These are phyloP conservation scores for Chalciporus chontae DNA, from an alignment of 768 basidiomycete genomes.

Conservation along the genomic window DNA sequence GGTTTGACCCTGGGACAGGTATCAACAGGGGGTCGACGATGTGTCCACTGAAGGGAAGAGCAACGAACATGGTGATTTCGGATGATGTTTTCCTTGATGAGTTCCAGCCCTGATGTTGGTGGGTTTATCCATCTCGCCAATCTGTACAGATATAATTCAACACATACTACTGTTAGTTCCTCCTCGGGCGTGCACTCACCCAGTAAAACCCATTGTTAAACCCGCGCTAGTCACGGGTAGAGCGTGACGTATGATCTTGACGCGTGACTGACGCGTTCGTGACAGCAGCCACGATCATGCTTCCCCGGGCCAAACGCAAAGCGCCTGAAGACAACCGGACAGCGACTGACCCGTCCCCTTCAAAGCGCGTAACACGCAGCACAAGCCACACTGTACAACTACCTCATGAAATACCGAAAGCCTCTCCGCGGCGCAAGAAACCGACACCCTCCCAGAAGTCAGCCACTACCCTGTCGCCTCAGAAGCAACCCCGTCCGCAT, in stretches of 20 bases:
- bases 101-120: slow-evolving; percentile 65
- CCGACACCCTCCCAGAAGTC: slow-evolving; percentile 2
- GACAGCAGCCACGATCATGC: slow-evolving; percentile 7
- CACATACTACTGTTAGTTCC: background rate
- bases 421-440: background rate
- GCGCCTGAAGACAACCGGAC: slow-evolving; percentile 16
- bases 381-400: background rate
- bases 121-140: slow-evolving; percentile 82
- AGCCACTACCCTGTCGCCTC: background rate
- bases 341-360: slow-evolving; percentile 20
- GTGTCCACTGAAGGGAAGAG: slow-evolving; percentile 11
- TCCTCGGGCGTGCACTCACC: slow-evolving; percentile 33
- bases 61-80: slow-evolving; percentile 63
- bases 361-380: slow-evolving; percentile 34
- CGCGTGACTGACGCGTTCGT: slow-evolving; percentile 23
- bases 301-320: slow-evolving; percentile 50
- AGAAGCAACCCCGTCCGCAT: too few species aligned
- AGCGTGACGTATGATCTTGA: slow-evolving; percentile 20
- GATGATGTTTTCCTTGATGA: slow-evolving; percentile 65
- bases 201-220: slow-evolving; percentile 56
- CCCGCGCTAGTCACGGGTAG: background rate
- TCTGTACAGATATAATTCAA: slow-evolving; percentile 33
- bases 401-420: background rate
- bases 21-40: slow-evolving; percentile 13
- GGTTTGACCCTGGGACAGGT: slow-evolving; percentile 46